Conservation (phyloP, 495 filamentous ascomycete genomes). For the Xylaria acuta region DNA sequence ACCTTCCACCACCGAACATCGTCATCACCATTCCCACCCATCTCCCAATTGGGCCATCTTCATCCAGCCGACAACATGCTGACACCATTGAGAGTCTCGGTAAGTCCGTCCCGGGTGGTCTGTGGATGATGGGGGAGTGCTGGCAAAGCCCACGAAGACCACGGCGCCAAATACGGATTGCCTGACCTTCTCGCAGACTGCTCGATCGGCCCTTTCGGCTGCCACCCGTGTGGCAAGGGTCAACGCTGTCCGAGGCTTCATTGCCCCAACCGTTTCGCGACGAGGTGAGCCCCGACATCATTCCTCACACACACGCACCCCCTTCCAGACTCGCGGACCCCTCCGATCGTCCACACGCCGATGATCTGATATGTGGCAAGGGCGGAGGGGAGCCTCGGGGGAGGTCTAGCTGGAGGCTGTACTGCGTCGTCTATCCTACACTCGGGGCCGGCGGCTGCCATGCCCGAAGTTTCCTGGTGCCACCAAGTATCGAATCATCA, state of each 20-base stretch:
- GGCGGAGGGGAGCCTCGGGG: background rate
- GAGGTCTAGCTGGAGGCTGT: background rate
- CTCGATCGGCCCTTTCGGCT: conserved; percentile 73
- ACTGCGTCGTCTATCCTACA: background rate
- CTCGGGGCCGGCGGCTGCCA: background rate
- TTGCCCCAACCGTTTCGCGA: conserved; percentile 73
- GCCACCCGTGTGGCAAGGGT: conserved; percentile 74
- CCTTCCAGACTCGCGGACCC: background rate
- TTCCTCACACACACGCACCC: conserved; percentile 29
- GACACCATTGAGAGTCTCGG: conserved; percentile 24
- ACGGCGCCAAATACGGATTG: background rate
- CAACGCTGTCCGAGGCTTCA: conserved; percentile 79
- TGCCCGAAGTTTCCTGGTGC: background rate
- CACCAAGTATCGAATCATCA: background rate
- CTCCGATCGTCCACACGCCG: background rate
- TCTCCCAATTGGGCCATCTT: conserved; percentile 23
- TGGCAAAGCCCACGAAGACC: background rate
- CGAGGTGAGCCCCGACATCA: conserved; percentile 63
- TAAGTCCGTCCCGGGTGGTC: background rate
- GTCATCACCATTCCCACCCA: conserved; percentile 18
- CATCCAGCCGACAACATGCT: conserved; percentile 26
- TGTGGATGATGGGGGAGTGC: background rate
- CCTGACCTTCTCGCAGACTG: conserved; percentile 52
- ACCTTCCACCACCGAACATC: conserved; percentile 22
- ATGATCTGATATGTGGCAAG: background rate